A percentile compares a stretch with the other conserved stretches of the same genome.
Evolutionary conservation across 805 yeast genomes (phyloP).

Genomic region (Scheffersomyces amazonensis): DNA sequence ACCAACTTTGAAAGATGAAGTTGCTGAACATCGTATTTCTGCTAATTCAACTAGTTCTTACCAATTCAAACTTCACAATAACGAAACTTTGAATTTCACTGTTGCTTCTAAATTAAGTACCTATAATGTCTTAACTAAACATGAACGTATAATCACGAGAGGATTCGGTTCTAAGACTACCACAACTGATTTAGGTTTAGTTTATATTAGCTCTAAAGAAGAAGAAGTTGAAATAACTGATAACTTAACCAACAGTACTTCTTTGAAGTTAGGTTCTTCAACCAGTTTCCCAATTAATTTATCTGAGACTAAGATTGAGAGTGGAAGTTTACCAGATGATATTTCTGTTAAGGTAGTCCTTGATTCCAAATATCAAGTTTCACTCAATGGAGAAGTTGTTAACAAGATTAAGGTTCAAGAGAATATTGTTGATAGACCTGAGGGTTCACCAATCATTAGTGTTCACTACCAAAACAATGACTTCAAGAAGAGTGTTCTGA

Average conservation of each 20-base stretch:
- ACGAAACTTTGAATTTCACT: constrained; percentile 14
- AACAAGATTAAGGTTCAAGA: not conserved
- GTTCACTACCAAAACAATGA: not conserved
- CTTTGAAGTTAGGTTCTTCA: not conserved
- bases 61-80: constrained; percentile 22
- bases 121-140: constrained; percentile 10
- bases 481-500: not conserved
- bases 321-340: not conserved
- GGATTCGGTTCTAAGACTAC: not conserved
- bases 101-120: constrained; percentile 12
- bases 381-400: not conserved
- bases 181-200: not conserved
- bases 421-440: not conserved
- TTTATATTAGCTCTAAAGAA: not conserved
- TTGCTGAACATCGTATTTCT: constrained; percentile 13
- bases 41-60: constrained; percentile 15
- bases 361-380: not conserved
- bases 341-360: not conserved
- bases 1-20: constrained; percentile 15
- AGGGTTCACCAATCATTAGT: not conserved
- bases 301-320: not conserved
- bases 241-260: not conserved
- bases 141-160: not conserved
- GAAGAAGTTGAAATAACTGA: not conserved
- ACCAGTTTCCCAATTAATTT: not conserved